Percentiles rank a stretch among this genome's conserved stretches.
phyloP scores from a whole-genome alignment of 306 rosid genomes.

The Pterocarpus macrocarpus region DNA sequence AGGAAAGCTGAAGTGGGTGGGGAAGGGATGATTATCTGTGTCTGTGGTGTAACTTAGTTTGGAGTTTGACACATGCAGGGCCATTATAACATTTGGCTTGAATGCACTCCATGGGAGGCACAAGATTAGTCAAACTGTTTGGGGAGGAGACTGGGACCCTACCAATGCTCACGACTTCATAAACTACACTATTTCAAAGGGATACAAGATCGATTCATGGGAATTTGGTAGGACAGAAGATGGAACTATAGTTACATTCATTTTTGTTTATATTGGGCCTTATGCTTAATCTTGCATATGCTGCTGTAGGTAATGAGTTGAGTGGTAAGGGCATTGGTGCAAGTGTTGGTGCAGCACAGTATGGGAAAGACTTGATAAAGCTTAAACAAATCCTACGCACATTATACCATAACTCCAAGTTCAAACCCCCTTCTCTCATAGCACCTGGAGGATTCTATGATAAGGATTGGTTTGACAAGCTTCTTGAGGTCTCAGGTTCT shows the following conservation, averaged over 20 bases:
- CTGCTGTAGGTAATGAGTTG: conserved; percentile 82
- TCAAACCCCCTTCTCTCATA: conserved; percentile 67
- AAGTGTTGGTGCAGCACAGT: conserved; percentile 76
- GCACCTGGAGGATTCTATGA: conserved; percentile 96
- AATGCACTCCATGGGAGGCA: conserved; percentile 93
- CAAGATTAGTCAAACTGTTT: conserved; percentile 46
- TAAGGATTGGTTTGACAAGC: conserved; percentile 73
- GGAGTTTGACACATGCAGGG: conserved; percentile 62
- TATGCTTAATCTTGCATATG: conserved; percentile 33
- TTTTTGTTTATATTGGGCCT: conserved; percentile 40
- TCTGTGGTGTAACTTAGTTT: neutral
- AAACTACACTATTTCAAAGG: conserved; percentile 74
- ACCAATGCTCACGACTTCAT: conserved; percentile 72
- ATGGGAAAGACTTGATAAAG: conserved; percentile 83
- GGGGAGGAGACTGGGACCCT: conserved; percentile 95
- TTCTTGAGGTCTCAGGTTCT: conserved; percentile 84
- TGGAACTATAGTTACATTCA: conserved; percentile 26
- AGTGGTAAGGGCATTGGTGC: conserved; percentile 89
- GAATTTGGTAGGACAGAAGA: conserved; percentile 79
- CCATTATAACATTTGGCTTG: conserved; percentile 83
- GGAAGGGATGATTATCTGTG: too few species aligned
- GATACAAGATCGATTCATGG: conserved; percentile 87
- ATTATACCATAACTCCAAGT: conserved; percentile 57
- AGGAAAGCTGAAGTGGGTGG: too few species aligned
- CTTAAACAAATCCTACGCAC: conserved; percentile 61